These are phyloP conservation scores for Annulohypoxylon moriforme DNA, from an alignment of 495 filamentous ascomycete species.

Conservation along the genomic window DNA sequence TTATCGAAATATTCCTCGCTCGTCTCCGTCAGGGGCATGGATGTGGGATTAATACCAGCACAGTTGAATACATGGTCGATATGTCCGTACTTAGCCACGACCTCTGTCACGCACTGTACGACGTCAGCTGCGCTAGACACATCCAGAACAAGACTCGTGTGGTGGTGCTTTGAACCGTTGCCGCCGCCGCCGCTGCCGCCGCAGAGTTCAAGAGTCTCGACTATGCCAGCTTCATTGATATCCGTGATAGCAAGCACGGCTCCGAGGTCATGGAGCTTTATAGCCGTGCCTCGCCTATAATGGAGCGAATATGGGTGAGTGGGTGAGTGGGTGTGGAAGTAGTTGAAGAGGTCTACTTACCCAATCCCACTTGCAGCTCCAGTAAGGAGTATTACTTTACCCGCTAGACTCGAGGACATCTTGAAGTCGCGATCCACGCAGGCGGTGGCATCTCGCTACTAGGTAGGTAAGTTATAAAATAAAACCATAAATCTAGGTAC, in stretches of 20 bases:
- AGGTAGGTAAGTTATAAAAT: too few species aligned
- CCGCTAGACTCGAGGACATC: slow-evolving; percentile 51
- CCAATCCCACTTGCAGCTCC: slow-evolving; percentile 66
- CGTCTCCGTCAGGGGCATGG: slow-evolving; percentile 50
- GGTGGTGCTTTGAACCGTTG: slow-evolving; percentile 39
- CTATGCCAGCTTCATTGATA: slow-evolving; percentile 49
- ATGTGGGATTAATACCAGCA: slow-evolving; percentile 63
- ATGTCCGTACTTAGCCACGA: slow-evolving; percentile 46
- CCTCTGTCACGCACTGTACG: slow-evolving; percentile 46
- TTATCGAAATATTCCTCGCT: slow-evolving; percentile 44
- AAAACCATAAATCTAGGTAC: too few species aligned
- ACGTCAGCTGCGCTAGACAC: slow-evolving; percentile 45
- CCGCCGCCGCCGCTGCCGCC: slow-evolving; percentile 4
- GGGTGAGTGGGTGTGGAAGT: background rate
- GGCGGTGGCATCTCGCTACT: too few species aligned
- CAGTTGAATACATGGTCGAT: slow-evolving; percentile 65
- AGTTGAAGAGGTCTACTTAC: slow-evolving; percentile 28
- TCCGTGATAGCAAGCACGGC: slow-evolving; percentile 61
- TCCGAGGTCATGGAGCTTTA: slow-evolving; percentile 55
- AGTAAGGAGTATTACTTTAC: slow-evolving; percentile 61
- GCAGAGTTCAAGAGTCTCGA: slow-evolving; percentile 39
- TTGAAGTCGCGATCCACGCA: background rate
- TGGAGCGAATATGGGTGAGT: background rate
- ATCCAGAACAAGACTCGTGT: slow-evolving; percentile 52
- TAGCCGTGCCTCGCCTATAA: slow-evolving; percentile 58